Percentiles rank a stretch among this genome's conserved stretches.
Evolutionary conservation across 371 early-diverging fungal species (phyloP).

Genomic region (Globomyces sp.): DNA sequence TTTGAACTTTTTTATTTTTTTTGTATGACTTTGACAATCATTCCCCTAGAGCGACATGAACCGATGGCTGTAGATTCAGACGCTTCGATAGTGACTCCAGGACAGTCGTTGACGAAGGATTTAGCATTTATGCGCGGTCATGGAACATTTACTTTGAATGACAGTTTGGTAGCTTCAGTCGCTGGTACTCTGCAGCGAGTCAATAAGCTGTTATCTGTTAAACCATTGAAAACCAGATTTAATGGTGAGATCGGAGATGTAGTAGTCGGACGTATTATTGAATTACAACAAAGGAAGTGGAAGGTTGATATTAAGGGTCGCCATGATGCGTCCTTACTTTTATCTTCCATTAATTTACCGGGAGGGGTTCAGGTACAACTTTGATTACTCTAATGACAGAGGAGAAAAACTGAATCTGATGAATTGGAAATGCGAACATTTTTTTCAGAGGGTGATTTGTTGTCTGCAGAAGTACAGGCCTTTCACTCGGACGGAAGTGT

Average conservation of each 20-base stretch:
- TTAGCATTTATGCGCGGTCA: constrained; percentile 92
- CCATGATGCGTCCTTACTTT: constrained; percentile 83
- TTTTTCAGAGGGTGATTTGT: constrained; percentile 93
- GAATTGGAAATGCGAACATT: constrained; percentile 98
- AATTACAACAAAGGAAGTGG: constrained; percentile 93
- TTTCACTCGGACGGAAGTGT: constrained; percentile 86
- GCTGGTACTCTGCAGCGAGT: constrained; percentile 93
- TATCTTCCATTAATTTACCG: constrained; percentile 95
- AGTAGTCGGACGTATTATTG: constrained; percentile 95
- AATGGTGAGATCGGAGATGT: constrained; percentile 98
- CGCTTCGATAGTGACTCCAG: constrained; percentile 73
- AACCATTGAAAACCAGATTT: constrained; percentile 82
- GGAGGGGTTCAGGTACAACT: constrained; percentile 83
- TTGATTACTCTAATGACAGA: constrained; percentile 38
- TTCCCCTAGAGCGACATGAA: too few species aligned
- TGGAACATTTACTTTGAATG: constrained; percentile 77
- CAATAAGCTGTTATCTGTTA: constrained; percentile 94
- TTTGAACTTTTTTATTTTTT: too few species aligned
- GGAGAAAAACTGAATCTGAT: constrained; percentile 97
- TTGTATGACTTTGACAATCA: too few species aligned
- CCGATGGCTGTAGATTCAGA: constrained; percentile 15
- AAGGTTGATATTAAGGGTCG: constrained; percentile 91
- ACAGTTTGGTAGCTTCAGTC: constrained; percentile 74
- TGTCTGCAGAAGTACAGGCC: constrained; percentile 92
- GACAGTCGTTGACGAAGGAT: constrained; percentile 81